These are phyloP conservation scores for Wickerhamiella allomyrinae DNA, from an alignment of 805 yeast genomes.

Conservation along the genomic window DNA sequence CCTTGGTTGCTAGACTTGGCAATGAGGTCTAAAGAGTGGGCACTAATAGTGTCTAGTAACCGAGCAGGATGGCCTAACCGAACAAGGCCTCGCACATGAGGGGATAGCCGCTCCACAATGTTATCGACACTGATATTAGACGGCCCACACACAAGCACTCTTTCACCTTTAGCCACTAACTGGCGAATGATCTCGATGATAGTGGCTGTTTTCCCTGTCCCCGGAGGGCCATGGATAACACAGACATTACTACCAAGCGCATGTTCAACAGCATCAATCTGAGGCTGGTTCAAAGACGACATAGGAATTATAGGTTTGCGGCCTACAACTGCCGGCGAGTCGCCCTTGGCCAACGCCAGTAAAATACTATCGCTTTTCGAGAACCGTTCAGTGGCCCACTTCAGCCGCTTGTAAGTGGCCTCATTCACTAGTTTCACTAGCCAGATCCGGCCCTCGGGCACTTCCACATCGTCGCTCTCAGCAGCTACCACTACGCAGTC, in stretches of 20 bases:
- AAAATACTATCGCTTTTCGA: slow-evolving; percentile 4
- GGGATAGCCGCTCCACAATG: slow-evolving; percentile 57
- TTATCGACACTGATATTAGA: slow-evolving; percentile 90
- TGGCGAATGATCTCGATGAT: slow-evolving; percentile 70
- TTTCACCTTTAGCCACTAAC: slow-evolving; percentile 35
- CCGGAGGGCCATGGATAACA: slow-evolving; percentile 70
- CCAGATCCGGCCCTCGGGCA: slow-evolving; percentile 42
- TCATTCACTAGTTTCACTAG: slow-evolving; percentile 41
- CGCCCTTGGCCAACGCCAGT: slow-evolving; percentile 5
- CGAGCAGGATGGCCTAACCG: slow-evolving; percentile 94
- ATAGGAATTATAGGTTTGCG: background rate
- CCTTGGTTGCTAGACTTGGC: slow-evolving; percentile 46
- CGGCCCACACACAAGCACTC: slow-evolving; percentile 84
- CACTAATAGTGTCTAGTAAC: slow-evolving; percentile 41
- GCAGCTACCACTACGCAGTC: slow-evolving; percentile 43
- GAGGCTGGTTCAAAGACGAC: slow-evolving; percentile 49
- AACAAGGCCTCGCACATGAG: slow-evolving; percentile 37
- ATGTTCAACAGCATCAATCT: slow-evolving; percentile 54
- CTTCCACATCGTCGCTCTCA: slow-evolving; percentile 40
- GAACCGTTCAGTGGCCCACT: slow-evolving; percentile 55
- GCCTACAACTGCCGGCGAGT: background rate
- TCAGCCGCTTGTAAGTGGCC: slow-evolving; percentile 41
- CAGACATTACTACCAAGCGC: slow-evolving; percentile 38
- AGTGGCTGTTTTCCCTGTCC: slow-evolving; percentile 77
- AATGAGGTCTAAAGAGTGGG: slow-evolving; percentile 65